Evolutionary conservation across 495 filamentous ascomycete genomes (phyloP), one percentile per base, ranked within the genome.

Genomic region (Penicillium coffeae): DNA sequence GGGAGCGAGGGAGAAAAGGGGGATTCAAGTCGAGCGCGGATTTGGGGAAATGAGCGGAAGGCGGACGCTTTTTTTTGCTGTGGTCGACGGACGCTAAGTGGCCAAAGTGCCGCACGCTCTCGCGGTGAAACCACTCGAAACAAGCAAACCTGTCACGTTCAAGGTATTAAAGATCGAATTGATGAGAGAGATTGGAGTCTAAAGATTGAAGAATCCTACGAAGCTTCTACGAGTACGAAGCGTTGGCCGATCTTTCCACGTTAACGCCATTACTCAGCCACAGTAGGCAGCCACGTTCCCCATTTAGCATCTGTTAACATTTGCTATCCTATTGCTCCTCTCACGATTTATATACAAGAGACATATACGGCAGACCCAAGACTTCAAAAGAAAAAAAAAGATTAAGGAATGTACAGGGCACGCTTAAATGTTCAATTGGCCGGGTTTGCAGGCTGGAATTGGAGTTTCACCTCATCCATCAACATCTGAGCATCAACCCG

Each of bases 401-500:
- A n/a, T n/a, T n/a, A n/a, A n/a, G n/a, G n/a, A n/a, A n/a, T n/a
- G n/a, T n/a, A n/a, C n/a, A n/a, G n/a, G n/a, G n/a, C n/a, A n/a
- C n/a, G n/a, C n/a, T 30, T 4, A 30, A 30, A 30, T 6, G 35
- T 37, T n/a, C 4, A n/a, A 37, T 38, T 38, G 15, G 19, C 12
- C 22, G 36, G 32, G 20, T 48, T 15, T 13, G 38, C 14, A 21
- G 3, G 21, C 21, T 35, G 38, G 45, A 19, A 39, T 27, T 10
- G 45, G 21, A 48, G 37, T 20, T 21, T 21, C 18, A 36, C 45
- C 33, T 80, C 72, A 27, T 66, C 54, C 35, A 77, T 66, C 35
- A 95, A 68, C 59, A 74, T 77, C 42, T 84, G 77, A 50, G 77
- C 73, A 58, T 80, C 77, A 9, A 92, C 87, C 16, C 83, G 81